Conservation (phyloP, 306 rosid genomes). For the Malus orientalis region DNA sequence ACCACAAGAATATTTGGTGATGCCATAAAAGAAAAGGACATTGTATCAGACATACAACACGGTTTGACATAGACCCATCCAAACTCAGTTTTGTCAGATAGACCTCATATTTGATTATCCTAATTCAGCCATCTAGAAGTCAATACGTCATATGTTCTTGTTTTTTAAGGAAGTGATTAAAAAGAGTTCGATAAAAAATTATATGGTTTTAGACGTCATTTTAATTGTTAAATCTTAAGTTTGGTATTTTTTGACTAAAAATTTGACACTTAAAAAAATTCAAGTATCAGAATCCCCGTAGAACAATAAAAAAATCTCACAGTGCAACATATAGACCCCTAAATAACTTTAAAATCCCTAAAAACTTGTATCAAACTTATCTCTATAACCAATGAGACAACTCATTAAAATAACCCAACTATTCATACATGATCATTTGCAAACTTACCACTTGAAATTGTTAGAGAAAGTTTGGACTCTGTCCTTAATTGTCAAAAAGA, state of each 20-base stretch:
- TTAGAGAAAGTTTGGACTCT: too few species aligned
- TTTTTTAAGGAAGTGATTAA: neutral
- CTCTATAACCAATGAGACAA: neutral
- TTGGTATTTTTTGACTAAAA: too few species aligned
- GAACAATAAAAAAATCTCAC: too few species aligned
- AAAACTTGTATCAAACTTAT: neutral
- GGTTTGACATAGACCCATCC: neutral
- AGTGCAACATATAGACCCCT: too few species aligned
- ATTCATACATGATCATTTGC: neutral
- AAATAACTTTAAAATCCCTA: neutral
- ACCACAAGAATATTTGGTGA: neutral
- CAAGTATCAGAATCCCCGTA: too few species aligned
- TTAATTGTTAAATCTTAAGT: too few species aligned
- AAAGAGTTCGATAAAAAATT: neutral
- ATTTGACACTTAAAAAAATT: too few species aligned
- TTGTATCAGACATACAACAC: neutral
- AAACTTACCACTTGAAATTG: neutral
- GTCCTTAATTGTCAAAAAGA: neutral
- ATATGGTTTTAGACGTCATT: too few species aligned
- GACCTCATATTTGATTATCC: neutral
- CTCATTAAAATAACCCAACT: too few species aligned
- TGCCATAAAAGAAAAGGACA: neutral
- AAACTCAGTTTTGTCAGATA: neutral
- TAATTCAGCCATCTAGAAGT: slow-evolving; percentile 2
- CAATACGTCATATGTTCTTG: neutral